These are phyloP conservation scores for Lenzites betulinus DNA, from an alignment of 768 basidiomycete species.

Conservation along the genomic window DNA sequence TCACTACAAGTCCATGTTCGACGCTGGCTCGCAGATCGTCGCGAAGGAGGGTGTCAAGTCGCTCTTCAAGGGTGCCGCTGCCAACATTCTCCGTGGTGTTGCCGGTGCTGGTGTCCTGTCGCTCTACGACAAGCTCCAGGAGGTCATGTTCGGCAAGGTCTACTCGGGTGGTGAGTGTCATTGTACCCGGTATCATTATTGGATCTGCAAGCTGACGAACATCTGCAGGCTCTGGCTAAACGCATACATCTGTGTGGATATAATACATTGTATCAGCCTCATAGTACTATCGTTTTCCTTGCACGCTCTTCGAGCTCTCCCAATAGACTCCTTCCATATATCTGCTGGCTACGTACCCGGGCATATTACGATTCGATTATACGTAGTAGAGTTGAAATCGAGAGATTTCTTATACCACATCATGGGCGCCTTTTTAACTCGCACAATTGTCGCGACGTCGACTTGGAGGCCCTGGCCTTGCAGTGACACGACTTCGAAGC, in stretches of 20 bases:
- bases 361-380: conserved; percentile 23
- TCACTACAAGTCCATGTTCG: conserved; percentile 99
- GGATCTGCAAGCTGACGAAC: neutral
- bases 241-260: conserved; percentile 25
- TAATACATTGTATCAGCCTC: conserved; percentile 31
- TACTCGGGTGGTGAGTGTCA: conserved; percentile 85
- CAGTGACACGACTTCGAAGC: neutral
- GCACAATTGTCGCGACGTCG: no score
- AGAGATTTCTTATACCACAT: conserved; percentile 16
- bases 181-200: neutral
- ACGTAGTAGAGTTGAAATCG: conserved; percentile 23
- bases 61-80: conserved; percentile 99
- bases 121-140: conserved; percentile 97
- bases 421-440: no score
- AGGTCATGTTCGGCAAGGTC: conserved; percentile 97
- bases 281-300: conserved; percentile 33
- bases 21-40: conserved; percentile 92
- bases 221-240: conserved; percentile 45
- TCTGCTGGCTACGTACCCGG: conserved; percentile 23
- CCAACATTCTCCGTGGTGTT: conserved; percentile 92
- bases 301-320: conserved; percentile 30
- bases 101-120: conserved; percentile 99
- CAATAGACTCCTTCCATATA: conserved; percentile 39
- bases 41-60: conserved; percentile 95
- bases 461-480: no score